Evolutionary conservation across 2,329 filamentous ascomycete genomes (phyloP).

Genomic region (Botryotinia convoluta): DNA sequence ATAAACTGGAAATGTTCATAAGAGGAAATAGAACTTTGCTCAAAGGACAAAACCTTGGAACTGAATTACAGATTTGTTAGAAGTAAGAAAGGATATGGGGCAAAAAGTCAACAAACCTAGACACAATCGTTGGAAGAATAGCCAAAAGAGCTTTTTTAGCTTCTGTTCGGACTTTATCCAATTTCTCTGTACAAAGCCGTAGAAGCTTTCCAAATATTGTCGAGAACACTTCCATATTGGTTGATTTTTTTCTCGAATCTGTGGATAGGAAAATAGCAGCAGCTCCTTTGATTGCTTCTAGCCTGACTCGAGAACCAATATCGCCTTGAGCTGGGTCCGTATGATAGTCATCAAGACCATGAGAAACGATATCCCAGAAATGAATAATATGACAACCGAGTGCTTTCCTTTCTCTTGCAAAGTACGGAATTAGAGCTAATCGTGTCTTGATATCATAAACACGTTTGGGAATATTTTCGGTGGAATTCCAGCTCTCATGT

Average conservation of each 20-base stretch:
- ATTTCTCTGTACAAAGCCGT: constrained; percentile 79
- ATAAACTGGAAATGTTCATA: constrained; percentile 29
- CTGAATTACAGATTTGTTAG: neutral
- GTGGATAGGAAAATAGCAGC: constrained; percentile 45
- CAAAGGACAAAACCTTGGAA: neutral
- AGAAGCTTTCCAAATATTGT: constrained; percentile 41
- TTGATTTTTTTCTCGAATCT: constrained; percentile 22
- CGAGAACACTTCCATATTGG: constrained; percentile 17
- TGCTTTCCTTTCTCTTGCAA: constrained; percentile 46
- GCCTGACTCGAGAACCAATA: constrained; percentile 79
- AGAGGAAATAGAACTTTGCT: constrained; percentile 19
- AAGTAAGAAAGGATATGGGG: neutral
- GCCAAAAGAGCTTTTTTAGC: constrained; percentile 54
- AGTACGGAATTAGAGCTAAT: constrained; percentile 54
- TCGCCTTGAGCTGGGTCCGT: constrained; percentile 82
- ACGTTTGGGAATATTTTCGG: constrained; percentile 38
- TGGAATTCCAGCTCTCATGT: constrained; percentile 48
- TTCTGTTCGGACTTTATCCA: constrained; percentile 77
- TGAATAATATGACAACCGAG: constrained; percentile 20
- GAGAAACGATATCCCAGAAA: constrained; percentile 42
- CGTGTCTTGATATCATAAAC: constrained; percentile 49
- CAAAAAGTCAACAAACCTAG: neutral
- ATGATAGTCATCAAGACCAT: constrained; percentile 82
- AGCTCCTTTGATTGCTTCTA: constrained; percentile 72
- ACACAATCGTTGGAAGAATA: constrained; percentile 35